Percentiles rank a stretch among this genome's conserved stretches.
phyloP scores from a whole-genome alignment of 2,329 filamentous ascomycete species.

The Aspergillus novofumigatus region DNA sequence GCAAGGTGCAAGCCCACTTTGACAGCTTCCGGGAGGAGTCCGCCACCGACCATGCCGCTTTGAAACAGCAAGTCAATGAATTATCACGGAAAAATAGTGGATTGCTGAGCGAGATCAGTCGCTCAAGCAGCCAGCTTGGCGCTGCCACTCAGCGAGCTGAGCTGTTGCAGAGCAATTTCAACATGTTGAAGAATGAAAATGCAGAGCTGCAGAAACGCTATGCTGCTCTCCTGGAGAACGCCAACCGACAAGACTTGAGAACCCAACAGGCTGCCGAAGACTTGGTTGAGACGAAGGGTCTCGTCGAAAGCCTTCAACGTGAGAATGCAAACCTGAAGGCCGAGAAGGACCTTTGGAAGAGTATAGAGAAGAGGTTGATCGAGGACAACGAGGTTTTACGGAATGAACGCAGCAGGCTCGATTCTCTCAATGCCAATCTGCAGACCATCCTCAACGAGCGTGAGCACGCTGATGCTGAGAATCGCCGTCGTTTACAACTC shows the following conservation, averaged over 20 bases:
- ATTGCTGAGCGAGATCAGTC: conserved; percentile 77
- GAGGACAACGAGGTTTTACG: conserved; percentile 82
- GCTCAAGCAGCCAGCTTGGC: conserved; percentile 72
- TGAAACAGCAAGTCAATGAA: conserved; percentile 79
- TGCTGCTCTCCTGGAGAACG: conserved; percentile 70
- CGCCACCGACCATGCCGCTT: conserved; percentile 70
- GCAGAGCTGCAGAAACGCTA: conserved; percentile 78
- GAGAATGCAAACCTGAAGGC: conserved; percentile 92
- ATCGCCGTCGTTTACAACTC: conserved; percentile 70
- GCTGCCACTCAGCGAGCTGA: conserved; percentile 80
- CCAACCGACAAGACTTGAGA: conserved; percentile 83
- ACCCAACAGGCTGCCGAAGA: conserved; percentile 93
- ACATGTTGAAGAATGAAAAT: conserved; percentile 79
- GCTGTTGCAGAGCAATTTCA: conserved; percentile 84
- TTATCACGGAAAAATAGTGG: conserved; percentile 77
- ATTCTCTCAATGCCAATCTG: conserved; percentile 74
- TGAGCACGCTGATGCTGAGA: conserved; percentile 77
- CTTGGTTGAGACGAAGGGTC: conserved; percentile 75
- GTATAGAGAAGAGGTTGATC: conserved; percentile 80
- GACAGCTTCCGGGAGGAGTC: conserved; percentile 87
- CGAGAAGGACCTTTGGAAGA: conserved; percentile 91
- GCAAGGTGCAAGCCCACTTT: conserved; percentile 84
- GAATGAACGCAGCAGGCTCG: conserved; percentile 80
- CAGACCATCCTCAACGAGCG: conserved; percentile 91
- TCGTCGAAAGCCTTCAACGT: conserved; percentile 81